These are phyloP conservation scores for Agrocybe praecox DNA, from an alignment of 768 basidiomycete genomes.

Conservation along the genomic window DNA sequence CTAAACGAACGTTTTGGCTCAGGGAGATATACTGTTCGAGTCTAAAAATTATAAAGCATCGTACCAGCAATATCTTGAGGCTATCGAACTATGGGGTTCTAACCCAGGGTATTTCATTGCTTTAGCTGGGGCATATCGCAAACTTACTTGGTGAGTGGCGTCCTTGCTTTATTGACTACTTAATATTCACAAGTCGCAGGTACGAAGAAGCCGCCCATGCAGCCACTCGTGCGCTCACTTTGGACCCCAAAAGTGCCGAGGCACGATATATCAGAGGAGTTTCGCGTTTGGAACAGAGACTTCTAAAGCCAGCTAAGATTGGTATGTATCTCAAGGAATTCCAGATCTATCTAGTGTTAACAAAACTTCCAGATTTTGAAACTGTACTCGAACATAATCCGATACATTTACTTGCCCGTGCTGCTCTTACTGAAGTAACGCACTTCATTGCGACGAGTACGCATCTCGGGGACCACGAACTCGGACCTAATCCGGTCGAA, in stretches of 20 bases:
- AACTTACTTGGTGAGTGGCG: conserved; percentile 31
- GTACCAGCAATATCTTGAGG: conserved; percentile 34
- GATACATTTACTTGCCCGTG: conserved; percentile 24
- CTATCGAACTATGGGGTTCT: conserved; percentile 32
- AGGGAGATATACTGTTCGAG: conserved; percentile 37
- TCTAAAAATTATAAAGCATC: conserved; percentile 33
- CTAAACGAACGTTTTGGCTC: no score
- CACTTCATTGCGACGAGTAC: conserved; percentile 20
- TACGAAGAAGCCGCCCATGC: conserved; percentile 40
- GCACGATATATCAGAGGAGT: conserved; percentile 44
- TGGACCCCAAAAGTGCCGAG: conserved; percentile 39
- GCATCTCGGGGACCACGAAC: conserved; percentile 16
- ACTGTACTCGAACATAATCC: conserved; percentile 34
- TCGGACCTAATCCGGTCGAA: conserved; percentile 15
- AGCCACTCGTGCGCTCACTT: conserved; percentile 35
- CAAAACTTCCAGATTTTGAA: conserved; percentile 31
- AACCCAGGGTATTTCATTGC: conserved; percentile 36
- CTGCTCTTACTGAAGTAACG: conserved; percentile 27
- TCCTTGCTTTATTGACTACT: not conserved
- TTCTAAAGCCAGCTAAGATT: conserved; percentile 30
- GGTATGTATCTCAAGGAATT: conserved; percentile 18
- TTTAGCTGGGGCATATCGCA: conserved; percentile 36
- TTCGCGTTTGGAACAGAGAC: conserved; percentile 37
- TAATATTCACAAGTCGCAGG: conserved; percentile 15
- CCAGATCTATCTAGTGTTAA: not conserved